Percentiles rank a stretch among this genome's conserved stretches.
These are phyloP conservation scores for Pythium monospermum DNA, from an alignment of 352 stramenopile species.

Conservation along the genomic window DNA sequence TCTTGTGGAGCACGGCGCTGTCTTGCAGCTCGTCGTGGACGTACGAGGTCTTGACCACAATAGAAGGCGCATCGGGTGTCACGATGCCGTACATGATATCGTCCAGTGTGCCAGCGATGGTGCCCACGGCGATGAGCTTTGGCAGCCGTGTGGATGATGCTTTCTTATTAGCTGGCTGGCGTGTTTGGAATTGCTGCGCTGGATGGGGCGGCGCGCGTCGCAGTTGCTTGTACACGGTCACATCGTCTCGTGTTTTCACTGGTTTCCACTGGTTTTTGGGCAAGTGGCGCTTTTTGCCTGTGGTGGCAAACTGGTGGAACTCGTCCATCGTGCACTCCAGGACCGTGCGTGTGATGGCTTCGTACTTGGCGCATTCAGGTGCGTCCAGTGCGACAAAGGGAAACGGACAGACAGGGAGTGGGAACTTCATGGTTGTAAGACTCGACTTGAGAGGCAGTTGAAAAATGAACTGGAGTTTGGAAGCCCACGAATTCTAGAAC, in stretches of 20 bases:
- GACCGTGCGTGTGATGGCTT: conserved; percentile 28
- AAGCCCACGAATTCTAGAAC: too few relatives aligned
- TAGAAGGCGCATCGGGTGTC: conserved; percentile 19
- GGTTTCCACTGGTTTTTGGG: conserved; percentile 35
- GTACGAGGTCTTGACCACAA: conserved; percentile 32
- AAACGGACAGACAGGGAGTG: too few relatives aligned
- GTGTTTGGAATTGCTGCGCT: too few relatives aligned
- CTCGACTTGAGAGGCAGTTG: too few relatives aligned
- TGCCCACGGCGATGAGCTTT: conserved; percentile 43
- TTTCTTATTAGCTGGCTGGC: conserved; percentile 5
- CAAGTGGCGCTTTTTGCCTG: conserved; percentile 30
- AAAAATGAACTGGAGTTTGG: too few relatives aligned
- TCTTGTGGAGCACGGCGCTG: conserved; percentile 33
- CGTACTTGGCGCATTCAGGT: conserved; percentile 31
- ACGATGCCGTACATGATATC: conserved; percentile 58
- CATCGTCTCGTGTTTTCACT: conserved; percentile 26
- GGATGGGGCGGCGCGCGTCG: too few relatives aligned
- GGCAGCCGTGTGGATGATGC: conserved; percentile 12
- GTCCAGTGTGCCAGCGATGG: conserved; percentile 45
- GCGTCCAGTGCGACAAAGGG: too few relatives aligned
- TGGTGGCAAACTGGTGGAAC: conserved; percentile 27
- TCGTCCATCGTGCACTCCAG: conserved; percentile 35
- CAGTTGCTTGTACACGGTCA: conserved; percentile 31
- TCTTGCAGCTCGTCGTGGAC: conserved; percentile 22
- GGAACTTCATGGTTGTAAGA: too few relatives aligned